Percentiles rank a stretch among this genome's conserved stretches.
Conservation (phyloP, 2,329 filamentous ascomycete genomes). For the Botrytis pseudocinerea region DNA sequence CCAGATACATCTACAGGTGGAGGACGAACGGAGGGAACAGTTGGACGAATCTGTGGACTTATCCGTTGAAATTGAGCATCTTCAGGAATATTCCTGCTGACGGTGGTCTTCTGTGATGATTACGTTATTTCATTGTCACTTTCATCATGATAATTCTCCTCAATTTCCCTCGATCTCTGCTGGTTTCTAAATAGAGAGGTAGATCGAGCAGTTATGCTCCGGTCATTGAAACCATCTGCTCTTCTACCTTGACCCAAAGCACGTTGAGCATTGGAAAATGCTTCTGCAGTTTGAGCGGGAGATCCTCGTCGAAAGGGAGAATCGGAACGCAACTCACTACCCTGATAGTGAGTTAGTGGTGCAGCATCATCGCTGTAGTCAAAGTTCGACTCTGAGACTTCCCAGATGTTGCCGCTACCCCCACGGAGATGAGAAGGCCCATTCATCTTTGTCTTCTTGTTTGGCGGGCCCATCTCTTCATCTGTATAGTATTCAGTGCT, state of each 20-base stretch:
- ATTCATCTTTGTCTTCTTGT: neutral
- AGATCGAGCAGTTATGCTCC: accelerated
- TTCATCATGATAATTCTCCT: neutral
- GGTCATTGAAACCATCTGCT: neutral
- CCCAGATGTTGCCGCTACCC: neutral
- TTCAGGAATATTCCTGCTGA: neutral
- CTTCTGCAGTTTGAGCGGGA: neutral
- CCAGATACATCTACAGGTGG: neutral
- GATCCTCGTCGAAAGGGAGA: neutral
- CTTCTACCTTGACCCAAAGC: too few species aligned
- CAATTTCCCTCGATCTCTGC: neutral
- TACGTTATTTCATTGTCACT: neutral
- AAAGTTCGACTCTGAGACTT: neutral
- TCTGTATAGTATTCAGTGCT: neutral
- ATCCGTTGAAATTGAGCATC: neutral
- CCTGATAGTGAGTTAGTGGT: neutral
- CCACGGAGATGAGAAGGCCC: neutral
- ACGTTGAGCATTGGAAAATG: neutral
- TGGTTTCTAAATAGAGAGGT: too few species aligned
- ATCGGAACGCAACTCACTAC: neutral
- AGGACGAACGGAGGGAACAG: neutral
- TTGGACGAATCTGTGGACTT: neutral
- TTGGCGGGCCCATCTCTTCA: neutral
- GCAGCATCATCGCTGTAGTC: neutral
- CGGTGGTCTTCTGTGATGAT: neutral